These are phyloP conservation scores for Microdochium trichocladiopsis DNA, from an alignment of 2,329 filamentous ascomycete species.

Conservation along the genomic window DNA sequence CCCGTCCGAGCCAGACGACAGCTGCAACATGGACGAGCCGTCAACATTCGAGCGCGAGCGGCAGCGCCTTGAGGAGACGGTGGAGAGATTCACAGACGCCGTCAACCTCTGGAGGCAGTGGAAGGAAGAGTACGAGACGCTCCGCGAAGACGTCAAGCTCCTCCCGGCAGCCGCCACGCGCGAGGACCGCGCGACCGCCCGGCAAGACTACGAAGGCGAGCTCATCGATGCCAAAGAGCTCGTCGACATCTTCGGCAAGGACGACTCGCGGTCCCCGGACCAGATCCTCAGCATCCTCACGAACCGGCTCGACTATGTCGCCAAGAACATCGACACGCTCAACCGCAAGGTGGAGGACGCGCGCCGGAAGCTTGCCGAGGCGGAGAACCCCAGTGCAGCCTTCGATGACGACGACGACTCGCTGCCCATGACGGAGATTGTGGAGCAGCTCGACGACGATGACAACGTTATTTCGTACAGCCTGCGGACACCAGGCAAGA, in stretches of 20 bases:
- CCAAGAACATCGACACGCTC: constrained; percentile 68
- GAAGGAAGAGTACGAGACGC: constrained; percentile 84
- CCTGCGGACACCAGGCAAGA: constrained; percentile 59
- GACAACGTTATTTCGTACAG: constrained; percentile 71
- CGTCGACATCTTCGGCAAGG: constrained; percentile 38
- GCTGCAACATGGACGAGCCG: not conserved
- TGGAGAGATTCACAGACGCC: constrained; percentile 65
- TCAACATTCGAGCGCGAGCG: constrained; percentile 56
- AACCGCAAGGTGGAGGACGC: constrained; percentile 44
- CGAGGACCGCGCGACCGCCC: constrained; percentile 50
- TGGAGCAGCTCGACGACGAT: constrained; percentile 86
- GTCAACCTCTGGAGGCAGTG: constrained; percentile 85
- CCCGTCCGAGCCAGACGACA: not conserved
- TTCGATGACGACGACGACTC: constrained; percentile 63
- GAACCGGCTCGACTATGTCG: constrained; percentile 82
- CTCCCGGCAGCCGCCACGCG: constrained; percentile 39
- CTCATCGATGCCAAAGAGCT: constrained; percentile 55
- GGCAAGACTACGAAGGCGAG: constrained; percentile 53
- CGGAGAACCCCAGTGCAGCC: constrained; percentile 18
- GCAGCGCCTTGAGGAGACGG: constrained; percentile 66
- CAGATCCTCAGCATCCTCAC: constrained; percentile 64
- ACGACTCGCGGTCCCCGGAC: constrained; percentile 40
- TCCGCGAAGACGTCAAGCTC: constrained; percentile 72
- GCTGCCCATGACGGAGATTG: constrained; percentile 80
- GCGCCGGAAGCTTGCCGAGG: not conserved